Conservation (phyloP, 2,329 filamentous ascomycete genomes). For the Xylaria arbuscula region DNA sequence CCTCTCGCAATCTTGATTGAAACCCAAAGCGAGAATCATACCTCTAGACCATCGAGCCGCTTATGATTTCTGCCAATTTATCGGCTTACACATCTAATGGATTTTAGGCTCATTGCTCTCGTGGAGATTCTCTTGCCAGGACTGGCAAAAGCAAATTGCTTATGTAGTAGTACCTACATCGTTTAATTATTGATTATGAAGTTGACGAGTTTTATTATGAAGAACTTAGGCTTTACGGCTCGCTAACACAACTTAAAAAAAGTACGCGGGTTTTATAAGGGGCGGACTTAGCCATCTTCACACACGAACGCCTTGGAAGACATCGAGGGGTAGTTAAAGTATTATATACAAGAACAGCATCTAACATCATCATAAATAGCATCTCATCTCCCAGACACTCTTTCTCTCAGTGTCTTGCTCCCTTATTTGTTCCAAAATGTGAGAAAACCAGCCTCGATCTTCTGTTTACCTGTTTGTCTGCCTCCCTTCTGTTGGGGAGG, state of each 20-base stretch:
- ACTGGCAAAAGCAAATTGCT: no score
- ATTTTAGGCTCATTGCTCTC: no score
- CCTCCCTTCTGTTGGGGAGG: slow-evolving; percentile 34
- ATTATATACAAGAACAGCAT: slow-evolving; percentile 43
- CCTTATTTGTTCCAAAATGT: neutral
- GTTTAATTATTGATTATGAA: no score
- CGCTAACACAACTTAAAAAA: neutral
- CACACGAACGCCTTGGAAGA: neutral
- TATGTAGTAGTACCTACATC: no score
- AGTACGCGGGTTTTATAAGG: neutral
- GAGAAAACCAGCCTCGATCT: slow-evolving; percentile 16
- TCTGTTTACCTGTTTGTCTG: slow-evolving; percentile 16
- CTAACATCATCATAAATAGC: slow-evolving; percentile 35
- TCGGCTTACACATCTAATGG: no score
- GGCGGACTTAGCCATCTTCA: neutral
- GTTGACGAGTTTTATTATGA: no score
- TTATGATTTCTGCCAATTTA: neutral
- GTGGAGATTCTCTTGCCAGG: no score
- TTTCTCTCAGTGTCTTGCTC: neutral
- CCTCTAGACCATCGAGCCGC: slow-evolving; percentile 38
- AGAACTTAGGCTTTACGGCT: no score
- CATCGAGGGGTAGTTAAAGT: slow-evolving; percentile 4
- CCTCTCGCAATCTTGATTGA: slow-evolving; percentile 34
- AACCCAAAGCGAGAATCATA: slow-evolving; percentile 41
- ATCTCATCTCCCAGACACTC: slow-evolving; percentile 5